These are phyloP conservation scores for Verticillium alfalfae DNA, from an alignment of 2,329 filamentous ascomycete species.

Conservation along the genomic window DNA sequence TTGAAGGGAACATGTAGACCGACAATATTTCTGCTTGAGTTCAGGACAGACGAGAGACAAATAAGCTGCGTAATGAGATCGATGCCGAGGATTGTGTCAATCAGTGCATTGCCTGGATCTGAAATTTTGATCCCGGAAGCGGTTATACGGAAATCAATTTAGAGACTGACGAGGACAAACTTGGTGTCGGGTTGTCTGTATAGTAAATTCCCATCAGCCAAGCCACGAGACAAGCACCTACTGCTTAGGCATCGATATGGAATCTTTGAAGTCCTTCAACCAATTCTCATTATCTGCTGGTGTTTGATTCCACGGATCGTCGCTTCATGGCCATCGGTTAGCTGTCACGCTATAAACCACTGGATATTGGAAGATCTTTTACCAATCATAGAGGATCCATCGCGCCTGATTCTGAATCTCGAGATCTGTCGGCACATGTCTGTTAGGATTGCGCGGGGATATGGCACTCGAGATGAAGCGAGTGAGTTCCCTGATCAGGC, in stretches of 20 bases:
- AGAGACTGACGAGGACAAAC: too few relatives aligned
- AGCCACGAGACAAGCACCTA: too few relatives aligned
- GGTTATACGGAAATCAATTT: too few relatives aligned
- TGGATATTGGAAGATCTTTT: conserved; percentile 18
- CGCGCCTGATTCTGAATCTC: conserved; percentile 60
- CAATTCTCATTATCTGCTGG: conserved; percentile 7
- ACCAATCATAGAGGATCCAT: conserved; percentile 60
- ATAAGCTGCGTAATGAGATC: too few relatives aligned
- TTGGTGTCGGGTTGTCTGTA: too few relatives aligned
- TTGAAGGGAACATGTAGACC: too few relatives aligned
- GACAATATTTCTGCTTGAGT: too few relatives aligned
- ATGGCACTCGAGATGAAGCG: conserved; percentile 47
- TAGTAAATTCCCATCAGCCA: too few relatives aligned
- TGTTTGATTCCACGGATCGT: conserved; percentile 12
- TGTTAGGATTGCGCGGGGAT: conserved; percentile 55
- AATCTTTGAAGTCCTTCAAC: conserved; percentile 5
- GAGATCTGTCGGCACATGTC: conserved; percentile 53
- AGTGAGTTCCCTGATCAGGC: conserved; percentile 46
- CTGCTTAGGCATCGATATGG: background rate
- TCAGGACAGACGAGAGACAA: too few relatives aligned
- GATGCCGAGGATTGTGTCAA: too few relatives aligned
- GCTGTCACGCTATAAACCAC: background rate
- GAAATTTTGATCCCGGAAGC: too few relatives aligned
- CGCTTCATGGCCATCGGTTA: conserved; percentile 23
- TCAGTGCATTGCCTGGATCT: too few relatives aligned